phyloP scores from a whole-genome alignment of 75 land plant genomes.

The Larix kaempferi region DNA sequence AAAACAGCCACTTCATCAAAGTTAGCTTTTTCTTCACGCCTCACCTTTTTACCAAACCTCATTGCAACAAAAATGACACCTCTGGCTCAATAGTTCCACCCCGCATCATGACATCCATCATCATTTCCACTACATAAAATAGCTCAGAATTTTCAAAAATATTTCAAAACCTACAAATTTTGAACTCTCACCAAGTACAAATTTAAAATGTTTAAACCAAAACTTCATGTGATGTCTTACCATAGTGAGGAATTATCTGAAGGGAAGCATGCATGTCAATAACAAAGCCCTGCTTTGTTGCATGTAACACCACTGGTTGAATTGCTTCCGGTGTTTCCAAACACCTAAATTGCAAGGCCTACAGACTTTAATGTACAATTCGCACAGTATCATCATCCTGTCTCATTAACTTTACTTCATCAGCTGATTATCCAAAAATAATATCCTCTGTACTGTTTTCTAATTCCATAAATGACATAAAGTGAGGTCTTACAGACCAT shows the following conservation, averaged over 20 bases:
- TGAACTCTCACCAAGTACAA: conserved; percentile 40
- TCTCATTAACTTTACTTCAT: conserved; percentile 86
- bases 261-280: conserved; percentile 88
- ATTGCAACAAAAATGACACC: no score
- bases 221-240: conserved; percentile 74
- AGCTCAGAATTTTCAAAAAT: conserved; percentile 63
- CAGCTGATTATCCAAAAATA: conserved; percentile 82
- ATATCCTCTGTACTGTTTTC: conserved; percentile 69
- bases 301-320: conserved; percentile 82
- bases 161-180: conserved; percentile 80
- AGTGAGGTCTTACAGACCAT: no score
- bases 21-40: no score
- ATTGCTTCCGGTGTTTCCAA: conserved; percentile 92
- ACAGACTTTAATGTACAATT: conserved; percentile 71
- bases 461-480: conserved; percentile 29
- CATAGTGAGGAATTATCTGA: conserved; percentile 88
- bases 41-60: no score
- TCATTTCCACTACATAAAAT: conserved; percentile 87
- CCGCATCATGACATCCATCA: conserved; percentile 80
- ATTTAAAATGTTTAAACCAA: conserved; percentile 54
- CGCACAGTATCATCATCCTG: conserved; percentile 94
- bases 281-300: conserved; percentile 87
- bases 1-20: no score
- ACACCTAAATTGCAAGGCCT: conserved; percentile 62
- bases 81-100: no score